phyloP scores from a whole-genome alignment of 768 basidiomycete species.

The Russula virescens region DNA sequence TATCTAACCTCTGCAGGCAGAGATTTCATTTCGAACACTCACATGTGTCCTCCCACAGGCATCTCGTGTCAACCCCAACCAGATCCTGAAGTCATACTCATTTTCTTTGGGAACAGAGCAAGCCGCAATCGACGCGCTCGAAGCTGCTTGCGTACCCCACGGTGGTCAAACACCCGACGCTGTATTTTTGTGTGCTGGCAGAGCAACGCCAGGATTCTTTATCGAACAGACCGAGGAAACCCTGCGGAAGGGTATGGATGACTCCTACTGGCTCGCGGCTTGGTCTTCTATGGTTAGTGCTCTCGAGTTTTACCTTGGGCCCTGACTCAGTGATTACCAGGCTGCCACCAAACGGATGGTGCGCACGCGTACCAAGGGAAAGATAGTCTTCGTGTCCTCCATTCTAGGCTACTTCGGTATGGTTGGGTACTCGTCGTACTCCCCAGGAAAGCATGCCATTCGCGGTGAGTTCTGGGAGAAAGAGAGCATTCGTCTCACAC shows the following conservation, averaged over 20 bases:
- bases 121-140: constrained; percentile 55
- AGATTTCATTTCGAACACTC: not conserved
- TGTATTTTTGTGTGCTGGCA: constrained; percentile 76
- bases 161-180: constrained; percentile 64
- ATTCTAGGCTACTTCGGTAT: constrained; percentile 70
- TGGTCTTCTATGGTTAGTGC: constrained; percentile 45
- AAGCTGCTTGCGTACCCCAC: constrained; percentile 49
- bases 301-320: not conserved
- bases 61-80: constrained; percentile 47
- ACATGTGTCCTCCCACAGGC: constrained; percentile 34
- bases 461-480: constrained; percentile 47
- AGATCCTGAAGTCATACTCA: constrained; percentile 61
- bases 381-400: constrained; percentile 72
- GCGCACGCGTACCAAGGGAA: constrained; percentile 49
- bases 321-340: constrained; percentile 33
- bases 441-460: constrained; percentile 81
- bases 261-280: constrained; percentile 51
- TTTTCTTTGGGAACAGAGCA: constrained; percentile 51
- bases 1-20: constrained; percentile 27
- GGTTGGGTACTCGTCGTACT: constrained; percentile 73
- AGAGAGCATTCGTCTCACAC: not conserved
- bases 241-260: constrained; percentile 51
- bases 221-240: constrained; percentile 60
- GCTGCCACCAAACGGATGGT: constrained; percentile 64
- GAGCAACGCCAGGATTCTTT: constrained; percentile 64